Evolutionary conservation across 2,329 filamentous ascomycete genomes (phyloP), one percentile per base, ranked within the genome.

Genomic region (Sporothrix protearum): DNA sequence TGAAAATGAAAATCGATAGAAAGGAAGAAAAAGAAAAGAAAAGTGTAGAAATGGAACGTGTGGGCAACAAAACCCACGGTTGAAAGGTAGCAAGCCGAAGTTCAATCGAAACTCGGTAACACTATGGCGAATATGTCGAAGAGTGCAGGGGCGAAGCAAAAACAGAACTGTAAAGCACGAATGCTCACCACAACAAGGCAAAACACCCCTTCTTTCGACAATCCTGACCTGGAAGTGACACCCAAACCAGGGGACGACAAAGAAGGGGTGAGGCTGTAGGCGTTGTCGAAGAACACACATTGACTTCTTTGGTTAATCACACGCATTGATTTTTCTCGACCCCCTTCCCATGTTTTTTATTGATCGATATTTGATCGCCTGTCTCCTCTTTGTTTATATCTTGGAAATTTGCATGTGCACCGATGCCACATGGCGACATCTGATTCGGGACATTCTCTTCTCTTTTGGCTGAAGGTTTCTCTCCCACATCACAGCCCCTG

Each of bases 231-330:
- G 59, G 59, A 64, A 45, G 36, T 28, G 59, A 64, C 12, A 36
- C 36, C 59, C 36, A 36, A 64, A 45, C 63, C 63, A 67, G 42
- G 63, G 63, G 8, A 67, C 45, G 25, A 7, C 63, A 67, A 67
- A 55, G 47, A 53, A n/a, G 45, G 66, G 47, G 16, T 55, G 66
- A 68, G 47, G 47, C 66, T 33, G 66, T 19, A 55, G 49, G 55
- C 25, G 49, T 68, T 28, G 49, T 68, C n/a, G 47, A 68, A 53
- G 30, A 68, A 55, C 49, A 28, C 28, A 68, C 10, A 7, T 53
- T 30, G 19, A n/a, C 12, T 68, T 68, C 16, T 33, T 22, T 68
- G 64, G 64, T 68, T 63, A 33, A 42, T 63, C 57, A 63, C 57
- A 63, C 57, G 8, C 10, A 42, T 25, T 63, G 33, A 42, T 63